Evolutionary conservation across 2,329 filamentous ascomycete genomes (phyloP), one percentile per base, ranked within the genome.

Genomic region (Pseudogymnoascus sp.): DNA sequence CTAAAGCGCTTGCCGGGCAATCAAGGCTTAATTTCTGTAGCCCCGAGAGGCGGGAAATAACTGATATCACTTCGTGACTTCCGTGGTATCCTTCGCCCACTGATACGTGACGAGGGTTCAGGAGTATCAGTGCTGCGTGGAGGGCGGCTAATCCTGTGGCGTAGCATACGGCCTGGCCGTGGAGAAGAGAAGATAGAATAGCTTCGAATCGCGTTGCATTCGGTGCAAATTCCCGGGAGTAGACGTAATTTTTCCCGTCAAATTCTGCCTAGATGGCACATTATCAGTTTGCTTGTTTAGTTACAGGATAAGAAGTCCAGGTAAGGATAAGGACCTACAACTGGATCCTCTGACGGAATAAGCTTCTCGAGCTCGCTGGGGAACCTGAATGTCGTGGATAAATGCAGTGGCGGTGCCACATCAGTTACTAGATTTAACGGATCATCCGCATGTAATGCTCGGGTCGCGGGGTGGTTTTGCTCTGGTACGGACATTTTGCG

Each of bases 371-470:
- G 89, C 71, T 96, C 81, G 60, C 79, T 75, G 26, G 81, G 78
- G 74, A 97, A 97, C 67, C 90, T 86, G 75, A 91, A 97, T n/a
- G 91, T 97, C 10, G 93, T 97, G 64, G 91, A 92, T 65, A 95
- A 84, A 73, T 97, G 93, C 71, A 97, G 80, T 4, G 93, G 85
- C 63, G 94, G 93, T 11, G 93, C 92, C 61, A 97, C 88, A 71
- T 94, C 91, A 58, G 85, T 80, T 67, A 89, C 84, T 31, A 80
- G 76, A 74, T 90, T 90, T 69, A 93, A 81, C 68, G 79, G 79
- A 76, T 95, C 86, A 70, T 96, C 92, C 65, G 88, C 90, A 73
- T 96, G 92, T 65, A 96, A 44, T 26, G 40, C 40, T 7, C 40
- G 21, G 21, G 40, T 44, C 21, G 40, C 40, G 40, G 40, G 40